Conservation (phyloP, 108 stramenopile species). For the Epithemia pelagica region DNA sequence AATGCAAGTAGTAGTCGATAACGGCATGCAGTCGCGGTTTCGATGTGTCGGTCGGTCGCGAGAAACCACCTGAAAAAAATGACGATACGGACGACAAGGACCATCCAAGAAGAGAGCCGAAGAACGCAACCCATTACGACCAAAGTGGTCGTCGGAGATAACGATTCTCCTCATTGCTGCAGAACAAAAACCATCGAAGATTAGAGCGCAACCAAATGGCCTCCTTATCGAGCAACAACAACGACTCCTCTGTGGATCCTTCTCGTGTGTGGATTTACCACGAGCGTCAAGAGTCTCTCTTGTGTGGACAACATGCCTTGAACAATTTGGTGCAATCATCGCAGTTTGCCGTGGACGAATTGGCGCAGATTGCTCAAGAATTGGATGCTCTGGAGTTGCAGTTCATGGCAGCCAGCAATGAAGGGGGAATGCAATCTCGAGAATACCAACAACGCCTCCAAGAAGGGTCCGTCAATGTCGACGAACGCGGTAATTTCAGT, state of each 20-base stretch:
- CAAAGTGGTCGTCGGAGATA: no score
- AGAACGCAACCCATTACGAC: no score
- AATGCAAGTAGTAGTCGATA: no score
- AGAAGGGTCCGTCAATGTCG: slow-evolving; percentile 75
- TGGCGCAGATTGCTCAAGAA: slow-evolving; percentile 74
- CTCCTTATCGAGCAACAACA: no score
- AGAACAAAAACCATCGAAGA: no score
- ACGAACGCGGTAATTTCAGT: slow-evolving; percentile 73
- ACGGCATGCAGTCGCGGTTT: no score
- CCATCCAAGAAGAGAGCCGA: no score
- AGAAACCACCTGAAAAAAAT: no score
- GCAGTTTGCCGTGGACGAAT: slow-evolving; percentile 53
- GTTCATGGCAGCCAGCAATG: slow-evolving; percentile 67
- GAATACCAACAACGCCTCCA: slow-evolving; percentile 59
- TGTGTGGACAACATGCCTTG: slow-evolving; percentile 91
- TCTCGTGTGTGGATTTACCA: slow-evolving; percentile 75
- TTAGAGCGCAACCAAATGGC: no score
- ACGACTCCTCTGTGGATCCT: background rate
- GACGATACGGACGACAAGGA: no score
- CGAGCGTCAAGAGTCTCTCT: slow-evolving; percentile 76
- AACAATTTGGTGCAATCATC: slow-evolving; percentile 81
- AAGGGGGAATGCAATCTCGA: slow-evolving; percentile 32
- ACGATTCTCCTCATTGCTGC: no score
- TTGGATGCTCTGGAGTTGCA: slow-evolving; percentile 79
- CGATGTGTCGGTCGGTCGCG: no score